Evolutionary conservation across 2,329 filamentous ascomycete genomes (phyloP).

Genomic region (Talaromyces sp.): DNA sequence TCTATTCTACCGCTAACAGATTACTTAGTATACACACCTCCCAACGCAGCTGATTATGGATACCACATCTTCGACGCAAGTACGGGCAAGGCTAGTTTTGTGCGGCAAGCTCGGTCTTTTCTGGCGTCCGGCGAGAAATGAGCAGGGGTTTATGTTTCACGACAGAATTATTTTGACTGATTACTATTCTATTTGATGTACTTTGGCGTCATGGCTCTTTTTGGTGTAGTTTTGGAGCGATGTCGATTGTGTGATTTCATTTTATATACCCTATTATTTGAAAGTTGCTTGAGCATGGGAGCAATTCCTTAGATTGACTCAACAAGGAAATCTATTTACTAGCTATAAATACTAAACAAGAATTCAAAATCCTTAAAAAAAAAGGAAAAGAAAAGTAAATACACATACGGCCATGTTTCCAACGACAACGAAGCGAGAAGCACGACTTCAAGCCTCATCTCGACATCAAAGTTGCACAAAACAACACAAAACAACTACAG

Average conservation of each 20-base stretch:
- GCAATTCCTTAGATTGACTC: background rate
- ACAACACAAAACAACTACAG: background rate
- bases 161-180: background rate
- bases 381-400: background rate
- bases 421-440: background rate
- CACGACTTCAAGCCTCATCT: no score
- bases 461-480: background rate
- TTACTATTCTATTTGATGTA: background rate
- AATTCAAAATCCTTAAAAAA: background rate
- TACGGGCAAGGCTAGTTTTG: conserved; percentile 61
- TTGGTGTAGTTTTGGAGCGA: background rate
- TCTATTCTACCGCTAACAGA: background rate
- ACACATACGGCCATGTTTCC: background rate
- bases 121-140: background rate
- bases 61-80: conserved; percentile 75
- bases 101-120: background rate
- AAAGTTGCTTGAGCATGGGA: background rate
- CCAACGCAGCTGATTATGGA: conserved; percentile 76
- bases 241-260: background rate
- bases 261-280: background rate
- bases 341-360: background rate
- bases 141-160: background rate
- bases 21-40: conserved; percentile 68
- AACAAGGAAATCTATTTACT: background rate
- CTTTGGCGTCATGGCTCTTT: background rate